These are phyloP conservation scores for Coffea humblotiana DNA, from an alignment of 305 asterid genomes.

Conservation along the genomic window DNA sequence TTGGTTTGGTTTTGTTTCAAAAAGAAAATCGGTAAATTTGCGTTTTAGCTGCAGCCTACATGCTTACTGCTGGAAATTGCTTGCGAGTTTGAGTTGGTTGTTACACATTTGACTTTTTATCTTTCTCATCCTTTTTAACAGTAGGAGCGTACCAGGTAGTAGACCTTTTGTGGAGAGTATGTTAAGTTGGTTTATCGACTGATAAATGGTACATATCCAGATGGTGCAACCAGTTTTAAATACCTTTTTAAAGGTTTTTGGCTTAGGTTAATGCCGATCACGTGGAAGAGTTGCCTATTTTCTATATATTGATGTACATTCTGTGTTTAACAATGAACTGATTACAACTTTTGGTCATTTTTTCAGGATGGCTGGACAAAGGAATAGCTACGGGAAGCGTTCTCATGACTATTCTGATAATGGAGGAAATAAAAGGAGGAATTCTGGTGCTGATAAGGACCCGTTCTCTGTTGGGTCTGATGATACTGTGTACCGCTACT, in stretches of 20 bases:
- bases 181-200: neutral
- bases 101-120: no score
- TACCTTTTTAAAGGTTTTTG: neutral
- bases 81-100: neutral
- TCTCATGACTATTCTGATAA: constrained; percentile 62
- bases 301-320: neutral
- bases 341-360: constrained; percentile 1
- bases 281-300: neutral
- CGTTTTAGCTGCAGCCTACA: neutral
- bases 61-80: neutral
- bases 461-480: constrained; percentile 59
- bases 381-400: constrained; percentile 77
- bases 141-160: no score
- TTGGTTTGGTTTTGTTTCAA: neutral
- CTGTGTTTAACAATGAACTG: neutral
- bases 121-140: neutral
- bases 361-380: constrained; percentile 77
- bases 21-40: neutral
- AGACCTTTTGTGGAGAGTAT: no score
- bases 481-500: constrained; percentile 80
- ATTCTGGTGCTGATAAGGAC: constrained; percentile 69
- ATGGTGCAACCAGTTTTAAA: neutral
- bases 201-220: neutral
- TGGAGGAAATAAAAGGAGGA: constrained; percentile 70
- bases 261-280: no score